Conservation (phyloP, 176 grass and related monocot species). For the Oropetium thomaeum region DNA sequence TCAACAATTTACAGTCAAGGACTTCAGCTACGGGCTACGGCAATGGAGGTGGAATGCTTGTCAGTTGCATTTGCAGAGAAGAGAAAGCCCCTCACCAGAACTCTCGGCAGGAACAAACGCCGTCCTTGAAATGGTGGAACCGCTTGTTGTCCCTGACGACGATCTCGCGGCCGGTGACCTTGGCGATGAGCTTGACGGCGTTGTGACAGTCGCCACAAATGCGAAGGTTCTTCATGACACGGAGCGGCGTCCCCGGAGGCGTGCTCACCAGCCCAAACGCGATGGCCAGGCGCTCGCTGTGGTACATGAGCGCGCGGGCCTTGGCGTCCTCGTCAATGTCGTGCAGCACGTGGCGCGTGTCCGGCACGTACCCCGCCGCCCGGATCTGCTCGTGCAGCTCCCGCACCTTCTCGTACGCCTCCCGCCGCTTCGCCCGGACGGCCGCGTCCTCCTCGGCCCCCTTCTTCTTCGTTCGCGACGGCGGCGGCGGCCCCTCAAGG, state of each 20-base stretch:
- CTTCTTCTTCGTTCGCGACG: no score
- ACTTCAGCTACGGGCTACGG: not conserved
- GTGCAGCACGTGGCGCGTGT: constrained; percentile 75
- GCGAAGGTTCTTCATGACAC: constrained; percentile 91
- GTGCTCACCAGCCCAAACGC: constrained; percentile 80
- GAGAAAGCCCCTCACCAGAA: constrained; percentile 62
- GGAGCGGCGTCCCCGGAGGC: constrained; percentile 57
- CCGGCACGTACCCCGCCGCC: constrained; percentile 67
- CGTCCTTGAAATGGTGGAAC: constrained; percentile 89
- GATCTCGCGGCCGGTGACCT: constrained; percentile 69
- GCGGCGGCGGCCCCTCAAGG: constrained; percentile 32
- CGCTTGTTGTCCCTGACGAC: constrained; percentile 88
- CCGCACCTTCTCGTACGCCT: constrained; percentile 69
- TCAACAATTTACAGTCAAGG: constrained; percentile 19
- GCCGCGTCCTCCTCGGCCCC: not conserved
- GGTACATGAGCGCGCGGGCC: constrained; percentile 80
- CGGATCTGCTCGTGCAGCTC: constrained; percentile 73
- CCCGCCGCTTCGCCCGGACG: constrained; percentile 44
- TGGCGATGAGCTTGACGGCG: constrained; percentile 88
- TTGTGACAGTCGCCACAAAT: constrained; percentile 91
- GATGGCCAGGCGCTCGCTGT: constrained; percentile 89
- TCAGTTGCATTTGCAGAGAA: not conserved
- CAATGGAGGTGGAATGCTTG: not conserved
- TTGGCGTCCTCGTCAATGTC: constrained; percentile 78
- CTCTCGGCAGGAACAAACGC: constrained; percentile 76